Base-by-base conservation (phyloP, 2,329 filamentous ascomycete genomes). In the Epichloe typhina region DNA sequence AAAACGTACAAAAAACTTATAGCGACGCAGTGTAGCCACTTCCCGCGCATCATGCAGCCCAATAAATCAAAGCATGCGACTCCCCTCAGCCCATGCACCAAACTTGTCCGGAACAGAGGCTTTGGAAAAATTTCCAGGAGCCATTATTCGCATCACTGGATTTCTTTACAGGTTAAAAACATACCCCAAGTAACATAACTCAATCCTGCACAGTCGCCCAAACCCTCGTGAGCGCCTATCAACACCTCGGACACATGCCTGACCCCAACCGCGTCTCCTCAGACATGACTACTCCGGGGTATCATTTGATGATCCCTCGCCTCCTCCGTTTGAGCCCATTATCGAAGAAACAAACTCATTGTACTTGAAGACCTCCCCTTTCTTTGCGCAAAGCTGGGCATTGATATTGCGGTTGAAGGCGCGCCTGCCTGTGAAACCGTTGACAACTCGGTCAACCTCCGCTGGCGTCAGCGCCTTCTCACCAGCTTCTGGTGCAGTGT, bases 301-400 rank as follows among this genome's bases (percentile, higher is more conserved):
- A 33, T 64, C 61, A 19, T 63, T 58, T 23, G 63, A 59, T 23
- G 48, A 54, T 37, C 53, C 52, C 17, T 60, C 58, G 19, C 66
- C 61, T 15, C 58, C 62, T 31, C 65, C 68, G 49, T 68, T 76
- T 9, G 76, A 73, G 2, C 82, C 82, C 58, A 78, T 74, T 47
- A 86, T 71, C 26, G 78, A 83, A 55, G 75, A 78, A 55, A 97
- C 88, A 69, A 97, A 97, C 52, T 98, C 93, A 55, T 88, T 82
- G 64, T 97, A 98, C 61, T 83, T 80, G 68, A 98, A 97, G 0
- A 97, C 89, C 53, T 97, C 91, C 1, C 87, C 88, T 54, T 85
- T 77, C 62, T 83, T 84, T 9, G 66, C 61, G 52, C 75, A 68
- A 61, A 83, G 55, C 54, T 79, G 68, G 55, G 72, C 64, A 59